Evolutionary conservation across 352 stramenopile species (phyloP).

Genomic region (Pythium dissotocum): DNA sequence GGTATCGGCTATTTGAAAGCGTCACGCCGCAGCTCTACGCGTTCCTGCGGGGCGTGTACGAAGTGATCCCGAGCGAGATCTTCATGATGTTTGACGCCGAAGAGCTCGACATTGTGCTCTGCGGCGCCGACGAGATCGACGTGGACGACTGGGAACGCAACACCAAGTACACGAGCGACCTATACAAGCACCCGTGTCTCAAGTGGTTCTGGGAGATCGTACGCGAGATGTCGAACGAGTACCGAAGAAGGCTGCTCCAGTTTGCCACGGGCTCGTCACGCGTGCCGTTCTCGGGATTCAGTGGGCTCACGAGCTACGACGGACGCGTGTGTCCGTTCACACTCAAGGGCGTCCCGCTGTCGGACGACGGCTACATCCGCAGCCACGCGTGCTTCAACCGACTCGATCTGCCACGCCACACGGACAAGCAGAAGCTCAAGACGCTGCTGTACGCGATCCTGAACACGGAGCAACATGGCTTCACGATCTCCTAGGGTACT

Average conservation of each 20-base stretch:
- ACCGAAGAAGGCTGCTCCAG: constrained; percentile 68
- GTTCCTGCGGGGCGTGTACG: constrained; percentile 93
- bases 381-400: constrained; percentile 85
- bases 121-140: constrained; percentile 94
- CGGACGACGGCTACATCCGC: constrained; percentile 48
- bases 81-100: constrained; percentile 96
- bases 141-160: constrained; percentile 95
- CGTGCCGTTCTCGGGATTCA: constrained; percentile 75
- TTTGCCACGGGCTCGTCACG: constrained; percentile 83
- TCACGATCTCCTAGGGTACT: constrained; percentile 27
- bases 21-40: constrained; percentile 53
- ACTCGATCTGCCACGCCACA: constrained; percentile 95
- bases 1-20: constrained; percentile 56
- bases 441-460: constrained; percentile 46
- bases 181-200: constrained; percentile 38
- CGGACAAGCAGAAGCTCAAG: constrained; percentile 74
- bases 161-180: constrained; percentile 64
- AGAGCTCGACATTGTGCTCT: constrained; percentile 97
- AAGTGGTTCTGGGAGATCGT: constrained; percentile 98
- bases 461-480: constrained; percentile 58
- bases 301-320: constrained; percentile 78
- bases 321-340: constrained; percentile 76
- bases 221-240: constrained; percentile 81
- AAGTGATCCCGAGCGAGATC: constrained; percentile 94
- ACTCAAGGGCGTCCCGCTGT: constrained; percentile 47